Conservation (phyloP, 192 early-diverging fungal genomes). For the Neocallimastix lanati region DNA sequence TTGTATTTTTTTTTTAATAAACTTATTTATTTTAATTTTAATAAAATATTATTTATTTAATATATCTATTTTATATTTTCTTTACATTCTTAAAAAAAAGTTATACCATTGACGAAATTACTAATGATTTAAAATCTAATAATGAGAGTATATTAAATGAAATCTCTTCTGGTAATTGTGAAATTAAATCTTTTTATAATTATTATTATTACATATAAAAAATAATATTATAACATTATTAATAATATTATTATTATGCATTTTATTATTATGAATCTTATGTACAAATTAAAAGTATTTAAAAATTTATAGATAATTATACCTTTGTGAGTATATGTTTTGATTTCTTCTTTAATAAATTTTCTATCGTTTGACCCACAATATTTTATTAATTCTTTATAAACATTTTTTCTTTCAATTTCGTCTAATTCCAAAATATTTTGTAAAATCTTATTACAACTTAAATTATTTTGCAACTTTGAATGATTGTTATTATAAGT, state of each 20-base stretch:
- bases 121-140: not conserved
- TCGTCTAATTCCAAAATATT: not conserved
- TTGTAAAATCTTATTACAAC: not conserved
- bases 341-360: not conserved
- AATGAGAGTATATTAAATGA: not conserved
- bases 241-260: too few relatives aligned
- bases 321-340: not conserved
- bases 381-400: not conserved
- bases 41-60: too few relatives aligned
- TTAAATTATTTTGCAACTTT: too few relatives aligned
- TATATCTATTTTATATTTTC: not conserved
- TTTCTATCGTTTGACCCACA: not conserved
- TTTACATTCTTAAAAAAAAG: not conserved
- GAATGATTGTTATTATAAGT: not conserved
- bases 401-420: not conserved
- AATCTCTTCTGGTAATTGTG: not conserved
- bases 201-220: too few relatives aligned
- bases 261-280: too few relatives aligned
- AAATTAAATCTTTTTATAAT: not conserved
- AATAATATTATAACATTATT: too few relatives aligned
- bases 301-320: not conserved
- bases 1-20: too few relatives aligned
- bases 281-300: too few relatives aligned
- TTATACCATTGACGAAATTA: not conserved
- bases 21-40: too few relatives aligned